Evolutionary conservation across 2,329 filamentous ascomycete genomes (phyloP).

Genomic region (Lachnellula arida): DNA sequence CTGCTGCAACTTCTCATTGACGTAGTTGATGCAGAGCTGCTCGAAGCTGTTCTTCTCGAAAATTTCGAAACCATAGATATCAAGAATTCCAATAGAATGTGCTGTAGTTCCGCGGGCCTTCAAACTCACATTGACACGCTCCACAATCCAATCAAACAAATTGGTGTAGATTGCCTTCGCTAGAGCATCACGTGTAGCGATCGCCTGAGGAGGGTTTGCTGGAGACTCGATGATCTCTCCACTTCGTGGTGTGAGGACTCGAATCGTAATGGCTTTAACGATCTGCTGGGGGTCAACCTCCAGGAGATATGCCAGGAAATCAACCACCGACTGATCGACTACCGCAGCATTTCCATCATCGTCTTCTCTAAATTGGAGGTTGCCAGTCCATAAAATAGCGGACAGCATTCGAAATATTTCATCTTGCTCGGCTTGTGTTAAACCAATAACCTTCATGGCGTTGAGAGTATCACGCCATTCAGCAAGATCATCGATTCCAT

Average conservation of each 20-base stretch:
- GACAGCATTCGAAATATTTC: constrained; percentile 95
- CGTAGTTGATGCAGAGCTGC: constrained; percentile 98
- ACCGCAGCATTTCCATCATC: constrained; percentile 85
- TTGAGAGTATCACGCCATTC: constrained; percentile 89
- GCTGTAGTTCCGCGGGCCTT: constrained; percentile 69
- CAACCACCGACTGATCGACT: constrained; percentile 82
- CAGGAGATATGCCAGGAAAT: constrained; percentile 90
- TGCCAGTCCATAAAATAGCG: constrained; percentile 89
- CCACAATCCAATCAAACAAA: constrained; percentile 97
- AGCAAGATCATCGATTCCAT: constrained; percentile 84
- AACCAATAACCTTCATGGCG: constrained; percentile 91
- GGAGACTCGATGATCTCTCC: constrained; percentile 69
- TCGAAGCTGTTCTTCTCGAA: constrained; percentile 99
- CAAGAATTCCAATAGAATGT: constrained; percentile 91
- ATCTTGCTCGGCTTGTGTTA: constrained; percentile 85
- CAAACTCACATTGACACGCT: constrained; percentile 83
- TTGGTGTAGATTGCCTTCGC: constrained; percentile 97
- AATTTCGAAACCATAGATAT: constrained; percentile 99
- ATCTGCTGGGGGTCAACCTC: constrained; percentile 79
- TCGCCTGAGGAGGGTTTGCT: constrained; percentile 81
- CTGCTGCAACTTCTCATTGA: constrained; percentile 98
- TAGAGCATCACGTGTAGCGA: constrained; percentile 81
- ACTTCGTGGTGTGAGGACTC: constrained; percentile 68
- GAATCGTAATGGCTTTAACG: constrained; percentile 81
- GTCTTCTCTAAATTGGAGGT: constrained; percentile 86